Evolutionary conservation across 306 rosid species (phyloP).

Genomic region (Neltuma alba): DNA sequence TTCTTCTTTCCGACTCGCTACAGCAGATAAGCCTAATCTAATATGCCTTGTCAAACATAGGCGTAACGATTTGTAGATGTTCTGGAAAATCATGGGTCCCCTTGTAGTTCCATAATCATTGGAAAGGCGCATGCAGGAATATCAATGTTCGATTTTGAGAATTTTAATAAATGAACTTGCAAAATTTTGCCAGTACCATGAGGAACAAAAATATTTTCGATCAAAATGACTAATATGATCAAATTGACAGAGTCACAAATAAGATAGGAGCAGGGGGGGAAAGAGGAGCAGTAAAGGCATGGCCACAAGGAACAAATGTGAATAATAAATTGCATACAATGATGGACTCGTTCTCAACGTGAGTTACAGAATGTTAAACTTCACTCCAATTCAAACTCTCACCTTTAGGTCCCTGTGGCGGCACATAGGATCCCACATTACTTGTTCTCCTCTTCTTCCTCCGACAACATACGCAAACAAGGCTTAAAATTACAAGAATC

Average conservation of each 20-base stretch:
- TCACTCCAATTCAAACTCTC: neutral
- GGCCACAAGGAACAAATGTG: neutral
- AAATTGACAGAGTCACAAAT: conserved; percentile 33
- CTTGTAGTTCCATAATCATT: neutral
- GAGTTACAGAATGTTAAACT: conserved; percentile 3
- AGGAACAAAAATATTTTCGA: neutral
- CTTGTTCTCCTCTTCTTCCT: conserved; percentile 75
- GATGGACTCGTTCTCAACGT: neutral
- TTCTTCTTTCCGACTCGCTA: neutral
- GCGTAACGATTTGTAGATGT: neutral
- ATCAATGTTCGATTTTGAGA: neutral
- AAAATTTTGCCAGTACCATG: neutral
- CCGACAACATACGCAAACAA: conserved; percentile 59
- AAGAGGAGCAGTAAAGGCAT: neutral
- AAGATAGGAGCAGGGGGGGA: neutral
- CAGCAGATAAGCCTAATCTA: neutral
- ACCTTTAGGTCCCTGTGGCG: conserved; percentile 71
- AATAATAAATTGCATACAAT: neutral
- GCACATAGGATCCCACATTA: conserved; percentile 59
- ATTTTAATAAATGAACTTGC: neutral
- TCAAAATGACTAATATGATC: neutral
- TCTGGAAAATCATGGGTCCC: neutral
- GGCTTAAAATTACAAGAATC: conserved; percentile 56
- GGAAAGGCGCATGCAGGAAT: neutral
- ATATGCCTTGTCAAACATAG: neutral